Percentiles rank a stretch among this genome's conserved stretches.
Conservation (phyloP, 352 stramenopile genomes). For the Phytophthora lateralis region DNA sequence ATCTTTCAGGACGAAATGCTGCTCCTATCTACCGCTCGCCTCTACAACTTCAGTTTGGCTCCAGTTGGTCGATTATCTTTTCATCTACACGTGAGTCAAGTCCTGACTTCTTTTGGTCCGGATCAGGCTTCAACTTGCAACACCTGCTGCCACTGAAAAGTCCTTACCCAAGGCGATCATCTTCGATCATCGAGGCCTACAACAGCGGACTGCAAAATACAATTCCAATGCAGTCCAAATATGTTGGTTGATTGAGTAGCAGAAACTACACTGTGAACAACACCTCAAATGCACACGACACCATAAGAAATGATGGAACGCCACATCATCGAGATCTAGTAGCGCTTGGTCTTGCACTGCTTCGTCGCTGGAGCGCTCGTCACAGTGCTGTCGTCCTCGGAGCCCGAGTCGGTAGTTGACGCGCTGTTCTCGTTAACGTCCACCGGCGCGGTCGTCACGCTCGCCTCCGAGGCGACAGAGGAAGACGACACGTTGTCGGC, state of each 20-base stretch:
- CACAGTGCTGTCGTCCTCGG: not conserved
- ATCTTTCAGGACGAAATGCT: slow-evolving; percentile 1
- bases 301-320: slow-evolving; percentile 6
- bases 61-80: not conserved
- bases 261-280: not conserved
- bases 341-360: slow-evolving; percentile 13
- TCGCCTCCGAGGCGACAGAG: too few relatives aligned
- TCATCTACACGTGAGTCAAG: not conserved
- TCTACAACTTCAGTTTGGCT: not conserved
- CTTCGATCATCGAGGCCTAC: not conserved
- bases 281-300: slow-evolving; percentile 1
- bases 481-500: too few relatives aligned
- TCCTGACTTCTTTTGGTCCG: not conserved
- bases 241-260: not conserved
- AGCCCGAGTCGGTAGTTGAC: not conserved
- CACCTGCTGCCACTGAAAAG: not conserved
- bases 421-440: not conserved
- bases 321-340: slow-evolving; percentile 2
- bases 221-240: not conserved
- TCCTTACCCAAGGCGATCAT: slow-evolving; percentile 2
- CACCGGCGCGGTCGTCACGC: too few relatives aligned
- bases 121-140: slow-evolving; percentile 10
- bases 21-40: slow-evolving; percentile 1
- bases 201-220: not conserved
- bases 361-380: not conserved